phyloP scores from a whole-genome alignment of 2,329 filamentous ascomycete genomes.

The Aureobasidium lini region DNA sequence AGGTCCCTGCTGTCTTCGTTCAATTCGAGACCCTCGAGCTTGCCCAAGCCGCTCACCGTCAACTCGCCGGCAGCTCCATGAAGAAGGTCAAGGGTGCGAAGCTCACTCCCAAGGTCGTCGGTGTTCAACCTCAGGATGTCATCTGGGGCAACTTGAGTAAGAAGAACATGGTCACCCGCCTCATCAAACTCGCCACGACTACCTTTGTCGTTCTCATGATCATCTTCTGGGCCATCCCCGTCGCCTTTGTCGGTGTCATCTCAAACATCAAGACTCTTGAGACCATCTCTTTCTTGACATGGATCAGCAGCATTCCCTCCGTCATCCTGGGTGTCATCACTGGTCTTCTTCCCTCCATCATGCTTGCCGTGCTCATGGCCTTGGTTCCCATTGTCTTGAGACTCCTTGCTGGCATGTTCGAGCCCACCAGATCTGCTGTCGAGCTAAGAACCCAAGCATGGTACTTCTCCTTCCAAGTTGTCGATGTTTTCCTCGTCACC shows the following conservation, averaged over 20 bases:
- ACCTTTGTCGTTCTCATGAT: conserved; percentile 29
- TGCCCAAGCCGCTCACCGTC: conserved; percentile 76
- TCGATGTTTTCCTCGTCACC: conserved; percentile 36
- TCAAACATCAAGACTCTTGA: conserved; percentile 28
- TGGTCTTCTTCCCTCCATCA: conserved; percentile 45
- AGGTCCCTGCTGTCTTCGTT: conserved; percentile 73
- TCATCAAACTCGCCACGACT: conserved; percentile 25
- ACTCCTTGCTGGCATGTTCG: conserved; percentile 61
- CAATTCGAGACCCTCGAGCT: conserved; percentile 76
- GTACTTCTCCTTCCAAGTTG: conserved; percentile 35
- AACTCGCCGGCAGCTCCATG: conserved; percentile 16
- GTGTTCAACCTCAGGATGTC: conserved; percentile 39
- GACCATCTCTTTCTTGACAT: conserved; percentile 23
- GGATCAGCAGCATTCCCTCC: conserved; percentile 25
- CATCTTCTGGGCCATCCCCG: conserved; percentile 31
- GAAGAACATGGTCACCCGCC: conserved; percentile 20
- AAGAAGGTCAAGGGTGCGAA: conserved; percentile 2
- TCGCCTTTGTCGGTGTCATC: conserved; percentile 27
- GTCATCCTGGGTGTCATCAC: conserved; percentile 25
- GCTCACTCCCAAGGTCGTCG: conserved; percentile 30
- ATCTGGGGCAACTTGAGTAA: conserved; percentile 41
- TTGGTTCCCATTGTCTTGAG: conserved; percentile 77
- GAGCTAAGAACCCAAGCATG: conserved; percentile 35
- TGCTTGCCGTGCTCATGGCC: conserved; percentile 77
- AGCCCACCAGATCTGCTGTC: conserved; percentile 36